Evolutionary conservation across 139 green algal species (phyloP).

Genomic region (Tetraselmis striata): DNA sequence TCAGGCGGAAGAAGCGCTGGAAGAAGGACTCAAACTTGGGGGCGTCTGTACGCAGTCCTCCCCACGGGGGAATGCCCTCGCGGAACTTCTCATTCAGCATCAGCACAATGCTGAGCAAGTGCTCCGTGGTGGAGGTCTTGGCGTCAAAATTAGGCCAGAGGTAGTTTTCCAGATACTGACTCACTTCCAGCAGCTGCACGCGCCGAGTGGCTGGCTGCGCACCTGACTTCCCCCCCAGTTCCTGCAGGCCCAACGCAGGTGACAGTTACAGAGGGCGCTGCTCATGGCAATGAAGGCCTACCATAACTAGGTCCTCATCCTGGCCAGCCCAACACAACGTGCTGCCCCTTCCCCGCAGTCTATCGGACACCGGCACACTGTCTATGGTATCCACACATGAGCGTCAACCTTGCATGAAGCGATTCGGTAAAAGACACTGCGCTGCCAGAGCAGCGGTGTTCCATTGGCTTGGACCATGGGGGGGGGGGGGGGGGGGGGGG

Average conservation of each 20-base stretch:
- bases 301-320: neutral
- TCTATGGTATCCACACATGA: too few relatives aligned
- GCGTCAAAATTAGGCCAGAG: conserved; percentile 82
- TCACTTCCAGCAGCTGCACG: conserved; percentile 76
- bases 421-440: neutral
- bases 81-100: conserved; percentile 96
- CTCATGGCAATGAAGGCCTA: neutral
- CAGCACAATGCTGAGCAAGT: conserved; percentile 81
- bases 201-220: neutral
- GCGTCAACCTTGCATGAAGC: too few relatives aligned
- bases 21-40: neutral
- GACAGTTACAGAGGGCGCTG: neutral
- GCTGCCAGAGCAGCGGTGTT: too few relatives aligned
- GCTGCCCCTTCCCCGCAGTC: conserved; percentile 47
- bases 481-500: too few relatives aligned
- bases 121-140: conserved; percentile 33
- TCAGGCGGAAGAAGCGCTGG: neutral
- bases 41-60: neutral
- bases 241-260: neutral
- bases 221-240: neutral
- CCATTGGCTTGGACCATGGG: too few relatives aligned
- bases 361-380: too few relatives aligned
- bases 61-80: conserved; percentile 74
- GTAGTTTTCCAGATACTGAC: conserved; percentile 93
- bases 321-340: neutral